Percentiles rank a stretch among this genome's conserved stretches.
These are phyloP conservation scores for Phytopythium litorale DNA, from an alignment of 352 stramenopile genomes.

Conservation along the genomic window DNA sequence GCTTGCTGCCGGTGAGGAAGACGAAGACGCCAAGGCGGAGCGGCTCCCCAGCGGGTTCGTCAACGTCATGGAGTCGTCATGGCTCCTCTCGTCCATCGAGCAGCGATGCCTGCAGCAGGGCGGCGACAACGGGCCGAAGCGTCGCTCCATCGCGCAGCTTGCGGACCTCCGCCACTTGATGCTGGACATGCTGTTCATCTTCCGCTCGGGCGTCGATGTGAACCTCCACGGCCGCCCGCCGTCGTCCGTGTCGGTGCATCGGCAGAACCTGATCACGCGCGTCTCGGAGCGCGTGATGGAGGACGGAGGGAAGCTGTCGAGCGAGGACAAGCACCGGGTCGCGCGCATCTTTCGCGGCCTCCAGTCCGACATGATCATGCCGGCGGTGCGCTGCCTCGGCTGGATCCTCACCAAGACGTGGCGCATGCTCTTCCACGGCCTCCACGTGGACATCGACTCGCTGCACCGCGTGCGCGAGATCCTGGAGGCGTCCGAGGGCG, in stretches of 20 bases:
- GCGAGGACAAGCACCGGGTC: conserved; percentile 28
- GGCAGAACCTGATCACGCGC: conserved; percentile 34
- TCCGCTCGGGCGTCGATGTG: conserved; percentile 38
- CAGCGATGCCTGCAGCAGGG: conserved; percentile 31
- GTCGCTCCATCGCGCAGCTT: conserved; percentile 34
- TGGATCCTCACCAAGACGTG: conserved; percentile 81
- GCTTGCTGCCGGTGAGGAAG: not conserved
- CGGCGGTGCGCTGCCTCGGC: conserved; percentile 64
- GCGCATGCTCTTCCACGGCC: conserved; percentile 65
- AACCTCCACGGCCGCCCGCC: conserved; percentile 47
- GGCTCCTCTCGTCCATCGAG: conserved; percentile 67
- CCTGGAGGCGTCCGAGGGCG: conserved; percentile 36
- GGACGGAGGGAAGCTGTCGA: conserved; percentile 11
- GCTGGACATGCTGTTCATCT: conserved; percentile 70
- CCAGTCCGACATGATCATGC: conserved; percentile 75
- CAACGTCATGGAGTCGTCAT: conserved; percentile 72
- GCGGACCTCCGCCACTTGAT: conserved; percentile 48
- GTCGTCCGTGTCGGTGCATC: conserved; percentile 34
- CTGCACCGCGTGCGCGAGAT: conserved; percentile 51
- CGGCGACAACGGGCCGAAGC: conserved; percentile 6
- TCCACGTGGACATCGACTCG: conserved; percentile 69
- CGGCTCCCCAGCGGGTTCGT: conserved; percentile 43
- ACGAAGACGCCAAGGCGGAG: not conserved
- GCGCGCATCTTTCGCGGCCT: conserved; percentile 58
- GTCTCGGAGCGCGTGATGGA: conserved; percentile 17